These are phyloP conservation scores for Tylopilus subfusipes DNA, from an alignment of 768 basidiomycete genomes.

Conservation along the genomic window DNA sequence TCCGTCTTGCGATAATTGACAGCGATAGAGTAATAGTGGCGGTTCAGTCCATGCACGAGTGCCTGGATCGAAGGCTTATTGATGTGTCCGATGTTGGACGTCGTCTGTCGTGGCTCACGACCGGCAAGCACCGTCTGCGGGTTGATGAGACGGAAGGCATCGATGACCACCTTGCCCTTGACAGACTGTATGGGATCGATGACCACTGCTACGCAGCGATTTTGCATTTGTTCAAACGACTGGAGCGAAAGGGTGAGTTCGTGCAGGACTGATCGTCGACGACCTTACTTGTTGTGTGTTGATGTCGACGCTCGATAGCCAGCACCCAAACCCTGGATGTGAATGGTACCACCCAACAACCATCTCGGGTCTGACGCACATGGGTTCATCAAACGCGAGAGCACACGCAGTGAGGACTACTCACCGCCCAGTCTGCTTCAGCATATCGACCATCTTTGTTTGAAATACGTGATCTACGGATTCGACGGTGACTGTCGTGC, in stretches of 20 bases:
- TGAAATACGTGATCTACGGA: conserved; percentile 99
- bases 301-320: conserved; percentile 98
- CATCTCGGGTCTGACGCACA: conserved; percentile 75
- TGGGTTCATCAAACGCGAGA: conserved; percentile 2
- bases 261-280: neutral
- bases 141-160: conserved; percentile 96
- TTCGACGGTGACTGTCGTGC: conserved; percentile 96
- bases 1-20: conserved; percentile 99
- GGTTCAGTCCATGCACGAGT: conserved; percentile 94
- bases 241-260: conserved; percentile 33
- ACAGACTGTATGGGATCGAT: conserved; percentile 99
- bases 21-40: conserved; percentile 97
- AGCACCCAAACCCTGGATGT: conserved; percentile 99
- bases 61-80: conserved; percentile 99
- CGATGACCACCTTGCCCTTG: conserved; percentile 97
- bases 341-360: conserved; percentile 99
- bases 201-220: conserved; percentile 94
- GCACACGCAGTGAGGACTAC: conserved; percentile 25
- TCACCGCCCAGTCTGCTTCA: conserved; percentile 97
- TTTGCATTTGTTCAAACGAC: conserved; percentile 95
- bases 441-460: conserved; percentile 96
- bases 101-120: conserved; percentile 94
- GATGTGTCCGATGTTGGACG: conserved; percentile 97
- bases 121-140: conserved; percentile 87
- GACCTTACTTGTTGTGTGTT: conserved; percentile 88